Conservation (phyloP, 1,284 basidiomycete species). For the Ceratobasidium sp. region DNA sequence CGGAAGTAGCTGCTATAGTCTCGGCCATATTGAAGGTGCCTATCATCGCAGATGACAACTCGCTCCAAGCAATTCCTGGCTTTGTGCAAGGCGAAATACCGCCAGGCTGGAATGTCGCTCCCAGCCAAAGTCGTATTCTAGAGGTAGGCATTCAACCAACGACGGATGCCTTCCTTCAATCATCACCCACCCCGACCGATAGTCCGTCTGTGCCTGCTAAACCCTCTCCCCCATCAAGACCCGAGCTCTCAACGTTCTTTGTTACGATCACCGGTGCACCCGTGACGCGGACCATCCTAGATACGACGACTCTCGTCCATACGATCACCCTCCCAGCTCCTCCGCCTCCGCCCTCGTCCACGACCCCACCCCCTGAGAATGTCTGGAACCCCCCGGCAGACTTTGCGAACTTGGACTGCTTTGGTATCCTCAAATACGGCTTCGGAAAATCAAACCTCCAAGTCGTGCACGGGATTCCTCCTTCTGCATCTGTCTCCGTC, state of each 20-base stretch:
- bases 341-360: constrained; percentile 2
- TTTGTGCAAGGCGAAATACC: not conserved
- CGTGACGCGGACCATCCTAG: constrained; percentile 28
- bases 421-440: constrained; percentile 51
- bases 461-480: constrained; percentile 50
- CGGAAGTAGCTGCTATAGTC: not conserved
- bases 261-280: constrained; percentile 21
- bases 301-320: constrained; percentile 40
- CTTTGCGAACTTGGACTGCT: constrained; percentile 51
- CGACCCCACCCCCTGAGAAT: constrained; percentile 32
- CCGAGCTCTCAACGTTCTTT: constrained; percentile 15
- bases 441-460: constrained; percentile 51
- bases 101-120: not conserved
- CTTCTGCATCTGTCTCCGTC: constrained; percentile 17
- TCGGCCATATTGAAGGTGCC: constrained; percentile 1
- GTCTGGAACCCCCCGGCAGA: constrained; percentile 50
- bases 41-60: not conserved
- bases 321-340: constrained; percentile 37
- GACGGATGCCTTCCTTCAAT: constrained; percentile 8
- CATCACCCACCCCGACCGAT: constrained; percentile 19
- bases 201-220: not conserved
- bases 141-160: not conserved
- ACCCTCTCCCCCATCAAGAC: constrained; percentile 6
- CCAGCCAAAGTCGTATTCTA: not conserved
- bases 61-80: not conserved